A percentile compares a stretch with the other conserved stretches of the same genome.
phyloP scores from a whole-genome alignment of 495 filamentous ascomycete species.

The Aspergillus bertholletiae region DNA sequence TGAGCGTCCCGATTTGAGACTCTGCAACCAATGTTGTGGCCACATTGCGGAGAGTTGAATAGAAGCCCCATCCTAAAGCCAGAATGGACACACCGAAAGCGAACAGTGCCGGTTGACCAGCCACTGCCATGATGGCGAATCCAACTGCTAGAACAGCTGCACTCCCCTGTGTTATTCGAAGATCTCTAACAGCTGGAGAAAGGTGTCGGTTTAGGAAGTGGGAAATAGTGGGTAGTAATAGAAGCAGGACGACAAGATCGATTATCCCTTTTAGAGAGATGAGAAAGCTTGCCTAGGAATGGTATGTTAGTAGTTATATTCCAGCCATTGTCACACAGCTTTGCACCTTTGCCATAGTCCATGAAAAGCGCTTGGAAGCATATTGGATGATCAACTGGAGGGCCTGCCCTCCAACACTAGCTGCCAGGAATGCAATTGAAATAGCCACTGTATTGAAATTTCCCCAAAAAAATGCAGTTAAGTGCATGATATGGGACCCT shows the following conservation, averaged over 20 bases:
- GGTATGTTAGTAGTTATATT: background rate
- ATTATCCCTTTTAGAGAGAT: conserved; percentile 6
- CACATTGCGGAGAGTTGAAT: conserved; percentile 6
- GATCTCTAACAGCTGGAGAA: background rate
- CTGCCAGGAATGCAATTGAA: conserved; percentile 3
- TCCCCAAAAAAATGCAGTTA: conserved; percentile 1
- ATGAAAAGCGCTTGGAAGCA: conserved; percentile 6
- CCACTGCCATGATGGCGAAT: conserved; percentile 8
- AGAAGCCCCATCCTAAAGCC: conserved; percentile 10
- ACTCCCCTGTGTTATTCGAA: conserved; percentile 3
- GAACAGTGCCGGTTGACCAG: conserved; percentile 1
- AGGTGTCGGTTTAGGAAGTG: background rate
- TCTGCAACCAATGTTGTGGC: conserved; percentile 4
- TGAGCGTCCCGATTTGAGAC: conserved; percentile 6
- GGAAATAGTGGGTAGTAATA: conserved; percentile 4
- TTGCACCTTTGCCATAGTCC: conserved; percentile 9
- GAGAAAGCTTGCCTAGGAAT: conserved; percentile 5
- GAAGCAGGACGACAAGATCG: background rate
- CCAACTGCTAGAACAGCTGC: background rate
- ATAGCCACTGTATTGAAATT: background rate
- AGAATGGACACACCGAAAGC: conserved; percentile 1
- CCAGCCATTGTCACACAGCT: background rate
- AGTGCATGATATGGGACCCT: background rate
- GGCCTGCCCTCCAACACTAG: conserved; percentile 4
- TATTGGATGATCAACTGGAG: conserved; percentile 9